These are phyloP conservation scores for Inga oerstediana DNA, from an alignment of 306 rosid genomes.

Conservation along the genomic window DNA sequence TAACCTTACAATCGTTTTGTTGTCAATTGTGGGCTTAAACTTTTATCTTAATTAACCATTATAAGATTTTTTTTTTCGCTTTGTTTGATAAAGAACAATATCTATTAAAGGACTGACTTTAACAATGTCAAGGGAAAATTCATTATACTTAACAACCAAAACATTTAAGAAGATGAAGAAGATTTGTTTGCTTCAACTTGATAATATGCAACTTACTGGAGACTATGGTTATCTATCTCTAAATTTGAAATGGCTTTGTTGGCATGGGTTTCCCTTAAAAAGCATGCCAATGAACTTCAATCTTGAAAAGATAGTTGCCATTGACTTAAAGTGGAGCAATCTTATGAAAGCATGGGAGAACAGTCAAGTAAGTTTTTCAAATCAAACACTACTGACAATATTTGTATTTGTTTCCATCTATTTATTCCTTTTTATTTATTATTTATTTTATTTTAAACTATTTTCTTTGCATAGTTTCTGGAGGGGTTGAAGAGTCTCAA, in stretches of 20 bases:
- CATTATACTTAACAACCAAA: background rate
- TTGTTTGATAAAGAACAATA: background rate
- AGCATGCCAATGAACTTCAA: background rate
- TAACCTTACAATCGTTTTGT: background rate
- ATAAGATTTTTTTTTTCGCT: background rate
- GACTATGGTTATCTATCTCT: background rate
- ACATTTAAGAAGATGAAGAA: background rate
- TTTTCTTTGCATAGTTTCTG: background rate
- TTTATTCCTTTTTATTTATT: background rate
- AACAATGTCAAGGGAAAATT: background rate
- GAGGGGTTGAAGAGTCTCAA: background rate
- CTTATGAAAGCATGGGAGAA: background rate
- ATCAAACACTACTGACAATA: background rate
- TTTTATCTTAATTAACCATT: background rate
- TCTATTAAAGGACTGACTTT: background rate
- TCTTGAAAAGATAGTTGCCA: background rate
- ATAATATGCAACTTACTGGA: background rate
- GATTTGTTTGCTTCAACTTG: background rate
- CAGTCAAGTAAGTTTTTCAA: background rate
- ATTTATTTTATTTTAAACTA: background rate
- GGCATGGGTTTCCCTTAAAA: background rate
- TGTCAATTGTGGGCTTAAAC: background rate
- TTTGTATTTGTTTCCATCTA: background rate
- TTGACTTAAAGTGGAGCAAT: background rate
- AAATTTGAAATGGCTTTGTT: background rate